Conservation (phyloP, 1,284 basidiomycete genomes). For the Papiliotrema terrestris region DNA sequence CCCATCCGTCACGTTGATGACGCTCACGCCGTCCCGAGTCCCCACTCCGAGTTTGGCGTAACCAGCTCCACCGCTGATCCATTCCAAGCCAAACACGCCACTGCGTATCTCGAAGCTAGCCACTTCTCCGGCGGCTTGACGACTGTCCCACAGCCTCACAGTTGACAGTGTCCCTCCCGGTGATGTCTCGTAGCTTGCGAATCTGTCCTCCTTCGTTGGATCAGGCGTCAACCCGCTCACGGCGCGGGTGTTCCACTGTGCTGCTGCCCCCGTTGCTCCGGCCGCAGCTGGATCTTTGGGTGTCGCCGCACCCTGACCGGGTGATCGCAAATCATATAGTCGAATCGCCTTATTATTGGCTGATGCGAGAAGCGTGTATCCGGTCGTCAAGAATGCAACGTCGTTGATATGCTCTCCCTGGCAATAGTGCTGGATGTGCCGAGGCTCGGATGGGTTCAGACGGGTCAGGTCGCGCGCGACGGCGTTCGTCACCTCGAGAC, state of each 20-base stretch:
- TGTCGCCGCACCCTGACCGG: conserved; percentile 2
- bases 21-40: conserved; percentile 38
- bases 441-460: conserved; percentile 14
- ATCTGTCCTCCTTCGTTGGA: conserved; percentile 18
- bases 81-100: conserved; percentile 28
- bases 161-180: conserved; percentile 18
- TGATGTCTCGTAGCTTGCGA: conserved; percentile 39
- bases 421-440: conserved; percentile 47
- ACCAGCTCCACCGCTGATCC: conserved; percentile 22
- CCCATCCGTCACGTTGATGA: conserved; percentile 40
- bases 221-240: conserved; percentile 36
- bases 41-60: conserved; percentile 34
- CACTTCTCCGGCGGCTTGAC: conserved; percentile 32
- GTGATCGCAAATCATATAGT: conserved; percentile 38
- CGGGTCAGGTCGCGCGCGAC: conserved; percentile 11
- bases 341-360: conserved; percentile 37
- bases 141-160: conserved; percentile 44
- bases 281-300: conserved; percentile 2
- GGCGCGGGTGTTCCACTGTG: conserved; percentile 36
- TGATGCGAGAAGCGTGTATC: conserved; percentile 28
- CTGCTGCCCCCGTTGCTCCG: conserved; percentile 2
- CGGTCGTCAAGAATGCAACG: conserved; percentile 27
- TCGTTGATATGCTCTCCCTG: conserved; percentile 41
- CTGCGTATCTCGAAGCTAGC: conserved; percentile 31
- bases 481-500: conserved; percentile 28